Evolutionary conservation across 768 basidiomycete species (phyloP), one percentile per base, ranked within the genome.

Genomic region (Lentinula aciculospora): DNA sequence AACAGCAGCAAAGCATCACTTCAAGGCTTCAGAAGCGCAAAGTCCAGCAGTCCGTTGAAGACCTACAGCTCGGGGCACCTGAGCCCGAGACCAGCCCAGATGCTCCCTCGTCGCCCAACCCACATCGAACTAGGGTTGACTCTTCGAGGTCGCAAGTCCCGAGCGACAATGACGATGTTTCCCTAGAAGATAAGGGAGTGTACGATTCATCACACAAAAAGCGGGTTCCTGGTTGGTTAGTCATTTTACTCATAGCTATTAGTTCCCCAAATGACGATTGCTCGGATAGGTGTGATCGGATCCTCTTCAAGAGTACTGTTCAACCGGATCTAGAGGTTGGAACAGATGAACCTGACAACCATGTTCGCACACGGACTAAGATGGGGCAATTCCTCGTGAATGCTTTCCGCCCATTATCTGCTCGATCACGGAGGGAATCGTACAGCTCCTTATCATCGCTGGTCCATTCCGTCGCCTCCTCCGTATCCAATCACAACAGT

Each of bases 221-320:
- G 64, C 84, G 91, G 19, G 91, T 92, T 25, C 91, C 91, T 4
- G 90, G 89, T 68, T 92, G 91, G 91, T 88, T 62, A 48, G 83
- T 72, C 4, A 32, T 34, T 19, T 54, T 25, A 50, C 17, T 19
- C 19, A 4, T 21, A 21, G 23, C n/a, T 45, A 39, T 53, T 9
- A 17, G 15, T 23, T 1, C 15, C 21, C 28, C 2, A 29, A 4
- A 19, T 56, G 40, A 45, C 25, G 21, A 45, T 3, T 34, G 12
- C 2, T 42, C 57, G 36, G 29, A 42, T 53, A 89, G 88, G 88
- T 93, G 91, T 65, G 91, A 93, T 67, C 83, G 91, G 19, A 89
- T 93, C 45, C 71, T 93, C 4, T 92, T 85, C 84, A 93, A 91
- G 69, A 79, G 87, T 4, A 91, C 86, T 0, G 76, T 88, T 25